A percentile compares a stretch with the other conserved stretches of the same genome.
These are phyloP conservation scores for Auriscalpium orientale DNA, from an alignment of 768 basidiomycete genomes.

Conservation along the genomic window DNA sequence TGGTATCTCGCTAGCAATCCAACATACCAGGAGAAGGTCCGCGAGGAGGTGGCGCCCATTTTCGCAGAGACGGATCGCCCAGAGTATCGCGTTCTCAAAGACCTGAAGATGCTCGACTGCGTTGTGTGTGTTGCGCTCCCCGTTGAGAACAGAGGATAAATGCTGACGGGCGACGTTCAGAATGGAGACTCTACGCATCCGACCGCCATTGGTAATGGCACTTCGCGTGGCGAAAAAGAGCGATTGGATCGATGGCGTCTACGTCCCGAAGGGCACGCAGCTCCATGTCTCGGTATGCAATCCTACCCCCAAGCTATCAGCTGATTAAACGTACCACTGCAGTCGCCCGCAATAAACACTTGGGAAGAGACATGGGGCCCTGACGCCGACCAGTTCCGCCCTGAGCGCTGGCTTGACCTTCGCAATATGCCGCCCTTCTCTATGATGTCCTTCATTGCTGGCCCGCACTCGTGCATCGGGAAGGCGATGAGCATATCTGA, in stretches of 20 bases:
- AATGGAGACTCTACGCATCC: conserved; percentile 14
- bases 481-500: conserved; percentile 41
- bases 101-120: conserved; percentile 10
- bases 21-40: conserved; percentile 25
- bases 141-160: neutral
- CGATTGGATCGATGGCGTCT: conserved; percentile 28
- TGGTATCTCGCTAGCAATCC: conserved; percentile 23
- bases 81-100: conserved; percentile 13
- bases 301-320: neutral
- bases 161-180: neutral
- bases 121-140: conserved; percentile 13
- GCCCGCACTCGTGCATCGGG: conserved; percentile 40
- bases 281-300: conserved; percentile 29
- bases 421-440: conserved; percentile 32
- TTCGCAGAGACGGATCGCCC: conserved; percentile 8
- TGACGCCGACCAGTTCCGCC: conserved; percentile 44
- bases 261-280: conserved; percentile 36
- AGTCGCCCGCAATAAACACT: conserved; percentile 46
- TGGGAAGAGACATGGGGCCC: conserved; percentile 43
- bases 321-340: neutral
- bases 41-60: conserved; percentile 24
- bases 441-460: conserved; percentile 35
- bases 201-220: conserved; percentile 15
- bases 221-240: conserved; percentile 7
- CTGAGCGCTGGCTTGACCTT: conserved; percentile 38